Base-by-base conservation (phyloP, 2,329 filamentous ascomycete genomes). In the Colletotrichum trifolii region DNA sequence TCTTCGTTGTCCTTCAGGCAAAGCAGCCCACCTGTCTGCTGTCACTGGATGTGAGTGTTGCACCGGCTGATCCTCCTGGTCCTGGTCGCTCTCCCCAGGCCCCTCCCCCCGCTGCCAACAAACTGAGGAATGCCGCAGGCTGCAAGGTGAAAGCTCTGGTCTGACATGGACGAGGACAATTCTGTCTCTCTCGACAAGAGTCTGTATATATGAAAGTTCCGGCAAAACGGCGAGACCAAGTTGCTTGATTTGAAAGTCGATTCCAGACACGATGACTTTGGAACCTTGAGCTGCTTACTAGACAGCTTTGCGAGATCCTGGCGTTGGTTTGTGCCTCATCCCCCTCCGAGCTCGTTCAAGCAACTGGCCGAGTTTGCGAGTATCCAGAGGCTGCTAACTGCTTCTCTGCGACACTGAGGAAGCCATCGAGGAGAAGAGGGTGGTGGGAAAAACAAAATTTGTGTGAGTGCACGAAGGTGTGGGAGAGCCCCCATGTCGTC, bases 391-490 rank as follows among this genome's bases (percentile, higher is more conserved):
- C 25, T 4, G 25, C 25, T 25, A 25, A 25, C 25, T 25, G 25
- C 25, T 53, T 58, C 40, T 36, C 39, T 25, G 47, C 15, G 25
- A 40, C 48, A 42, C 42, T 60, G 52, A 33, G 40, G 43, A 13
- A 8, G 36, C 55, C 15, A 40, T 25, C 45, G 36, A 52, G 47
- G 8, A 43, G 46, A 65, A 39, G 49, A 35, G 33, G 39, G 45
- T 11, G 42, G 25, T 25, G 25, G 25, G 48, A 59, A 63, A 60
- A 43, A 43, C 46, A 66, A 46, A 48, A 56, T 54, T 66, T 63
- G 50, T 58, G 67, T 60, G 54, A 56, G 36, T 60, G 63, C 68
- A 64, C 64, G 57, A 70, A 62, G 63, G 69, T 70, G 69, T 70
- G 69, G 68, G 54, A 69, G 61, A 61, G 43, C 38, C 56, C 63